Percentiles rank a stretch among this genome's conserved stretches.
Conservation (phyloP, 495 filamentous ascomycete species). For the Pseudomonodictys pantanalensis region DNA sequence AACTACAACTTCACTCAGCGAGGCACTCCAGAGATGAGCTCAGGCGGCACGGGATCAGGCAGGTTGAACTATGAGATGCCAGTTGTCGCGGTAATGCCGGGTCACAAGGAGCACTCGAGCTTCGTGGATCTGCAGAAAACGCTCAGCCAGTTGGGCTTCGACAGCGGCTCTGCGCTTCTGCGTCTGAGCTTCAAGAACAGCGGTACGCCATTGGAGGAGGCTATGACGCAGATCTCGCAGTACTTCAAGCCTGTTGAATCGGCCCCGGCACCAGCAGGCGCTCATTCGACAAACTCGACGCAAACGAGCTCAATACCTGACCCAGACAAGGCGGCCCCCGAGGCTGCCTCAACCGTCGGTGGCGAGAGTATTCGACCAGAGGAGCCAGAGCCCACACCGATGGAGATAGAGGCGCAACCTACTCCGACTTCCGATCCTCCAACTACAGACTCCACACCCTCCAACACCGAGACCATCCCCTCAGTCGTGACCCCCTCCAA, state of each 20-base stretch:
- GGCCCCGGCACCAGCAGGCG: slow-evolving; percentile 13
- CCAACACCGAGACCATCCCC: not conserved
- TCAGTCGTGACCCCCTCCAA: not conserved
- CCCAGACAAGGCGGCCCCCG: slow-evolving; percentile 12
- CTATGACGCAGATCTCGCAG: slow-evolving; percentile 72
- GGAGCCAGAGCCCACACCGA: slow-evolving; percentile 19
- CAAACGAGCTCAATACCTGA: slow-evolving; percentile 13
- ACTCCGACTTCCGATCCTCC: no score
- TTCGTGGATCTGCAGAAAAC: slow-evolving; percentile 85
- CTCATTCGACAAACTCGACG: slow-evolving; percentile 14
- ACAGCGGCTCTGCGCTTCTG: slow-evolving; percentile 74
- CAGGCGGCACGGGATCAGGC: slow-evolving; percentile 55
- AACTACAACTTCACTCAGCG: slow-evolving; percentile 66
- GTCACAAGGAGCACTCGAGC: slow-evolving; percentile 60
- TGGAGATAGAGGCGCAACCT: slow-evolving; percentile 19
- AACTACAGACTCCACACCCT: no score
- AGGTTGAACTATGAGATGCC: slow-evolving; percentile 84
- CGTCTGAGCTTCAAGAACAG: slow-evolving; percentile 71
- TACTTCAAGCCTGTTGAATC: slow-evolving; percentile 56
- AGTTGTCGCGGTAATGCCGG: slow-evolving; percentile 72
- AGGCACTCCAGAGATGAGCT: slow-evolving; percentile 58
- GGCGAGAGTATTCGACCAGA: slow-evolving; percentile 2
- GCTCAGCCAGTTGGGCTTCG: slow-evolving; percentile 80
- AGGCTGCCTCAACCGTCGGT: slow-evolving; percentile 2
- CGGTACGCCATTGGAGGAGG: slow-evolving; percentile 75